These are phyloP conservation scores for Dryas octopetala DNA, from an alignment of 306 rosid genomes.

Conservation along the genomic window DNA sequence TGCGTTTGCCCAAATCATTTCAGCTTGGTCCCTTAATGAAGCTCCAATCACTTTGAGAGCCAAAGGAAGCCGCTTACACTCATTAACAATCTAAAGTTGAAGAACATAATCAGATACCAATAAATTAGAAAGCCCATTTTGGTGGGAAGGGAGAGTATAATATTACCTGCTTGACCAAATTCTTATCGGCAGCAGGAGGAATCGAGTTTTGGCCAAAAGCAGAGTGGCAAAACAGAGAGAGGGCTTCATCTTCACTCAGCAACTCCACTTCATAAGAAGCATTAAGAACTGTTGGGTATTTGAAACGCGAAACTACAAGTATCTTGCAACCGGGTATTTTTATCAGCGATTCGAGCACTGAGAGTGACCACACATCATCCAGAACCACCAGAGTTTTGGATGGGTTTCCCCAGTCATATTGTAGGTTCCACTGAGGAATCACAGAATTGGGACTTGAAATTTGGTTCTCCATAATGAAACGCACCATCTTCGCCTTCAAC, in stretches of 20 bases:
- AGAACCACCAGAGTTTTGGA: conserved; percentile 57
- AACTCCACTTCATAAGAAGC: conserved; percentile 67
- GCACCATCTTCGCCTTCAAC: conserved; percentile 61
- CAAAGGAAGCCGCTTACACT: conserved; percentile 85
- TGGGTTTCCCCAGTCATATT: conserved; percentile 33
- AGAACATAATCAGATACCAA: conserved; percentile 9
- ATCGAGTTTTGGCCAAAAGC: conserved; percentile 80
- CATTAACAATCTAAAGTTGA: conserved; percentile 57
- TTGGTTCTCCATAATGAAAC: conserved; percentile 53
- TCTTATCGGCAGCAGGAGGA: conserved; percentile 53
- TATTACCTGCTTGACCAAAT: conserved; percentile 79
- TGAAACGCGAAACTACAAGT: conserved; percentile 69
- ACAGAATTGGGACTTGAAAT: conserved; percentile 35
- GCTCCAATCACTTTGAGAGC: conserved; percentile 97
- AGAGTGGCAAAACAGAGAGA: conserved; percentile 79
- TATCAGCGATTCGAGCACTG: conserved; percentile 50
- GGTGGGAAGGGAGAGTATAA: background rate
- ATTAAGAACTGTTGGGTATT: conserved; percentile 40
- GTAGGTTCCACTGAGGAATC: conserved; percentile 50
- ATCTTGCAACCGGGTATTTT: conserved; percentile 66
- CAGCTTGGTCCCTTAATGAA: conserved; percentile 63
- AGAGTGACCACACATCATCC: conserved; percentile 81
- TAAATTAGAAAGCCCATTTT: background rate
- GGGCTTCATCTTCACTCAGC: conserved; percentile 62
- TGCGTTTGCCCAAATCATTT: conserved; percentile 74